Evolutionary conservation across 1,139 yeast genomes (phyloP), one percentile per base, ranked within the genome.

Genomic region (Citeromyces siamensis): DNA sequence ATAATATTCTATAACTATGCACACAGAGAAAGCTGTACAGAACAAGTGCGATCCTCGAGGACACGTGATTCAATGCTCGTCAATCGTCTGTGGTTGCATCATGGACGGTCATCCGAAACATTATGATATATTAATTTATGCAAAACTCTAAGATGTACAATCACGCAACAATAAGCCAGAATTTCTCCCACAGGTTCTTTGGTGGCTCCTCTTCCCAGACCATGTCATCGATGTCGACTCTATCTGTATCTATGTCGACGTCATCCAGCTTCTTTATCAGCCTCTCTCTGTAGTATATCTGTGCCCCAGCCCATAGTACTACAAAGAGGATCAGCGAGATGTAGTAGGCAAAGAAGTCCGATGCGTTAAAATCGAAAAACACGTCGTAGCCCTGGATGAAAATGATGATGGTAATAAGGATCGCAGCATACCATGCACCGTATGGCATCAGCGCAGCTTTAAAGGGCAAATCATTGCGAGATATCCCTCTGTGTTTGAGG

Each of bases 301-400:
- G 75, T 56, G 68, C 65, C 22, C 56, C 56, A 18, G 65, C 38
- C 55, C 55, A 78, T 21, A 68, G 51, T 5, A 61, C 66, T 32
- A 62, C 63, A 55, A 75, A 75, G 40, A 78, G 55, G 35, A 77
- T 65, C 23, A 75, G 59, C 3, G 85, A 77, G 36, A 79, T 59
- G 49, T 79, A 79, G 12, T 78, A 68, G 14, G 82, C 71, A 52
- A 78, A 73, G 59, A 78, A 79, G 34, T 32, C 23, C 4, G 35
- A n/a, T 17, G 35, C 35, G 23, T 18, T 19, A 19, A 32, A 18
- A 17, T 32, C 35, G 16, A 32, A 32, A 22, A 32, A 32, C 17
- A 22, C 35, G 4, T 32, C 35, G 17, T 19, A 32, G 5, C 93
- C 93, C 59, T 82, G 88, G 43, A 45, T 37, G 35, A 46, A 44